phyloP scores from a whole-genome alignment of 1,284 basidiomycete genomes.

The Amylostereum areolatum region DNA sequence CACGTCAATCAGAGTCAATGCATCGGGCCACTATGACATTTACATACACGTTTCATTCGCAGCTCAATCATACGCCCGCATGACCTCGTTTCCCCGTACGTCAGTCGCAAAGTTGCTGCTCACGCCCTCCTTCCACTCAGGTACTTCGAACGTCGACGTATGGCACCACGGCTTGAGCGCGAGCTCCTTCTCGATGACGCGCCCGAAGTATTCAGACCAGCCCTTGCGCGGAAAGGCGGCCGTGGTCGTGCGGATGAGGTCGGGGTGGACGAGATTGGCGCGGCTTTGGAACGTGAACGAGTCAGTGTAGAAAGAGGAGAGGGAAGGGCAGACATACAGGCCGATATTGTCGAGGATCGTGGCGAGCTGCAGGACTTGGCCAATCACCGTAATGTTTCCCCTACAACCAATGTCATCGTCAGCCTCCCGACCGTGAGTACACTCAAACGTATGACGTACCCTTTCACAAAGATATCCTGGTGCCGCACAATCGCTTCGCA shows the following conservation, averaged over 20 bases:
- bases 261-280: conserved; percentile 38
- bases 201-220: conserved; percentile 42
- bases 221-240: conserved; percentile 37
- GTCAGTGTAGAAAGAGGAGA: not conserved
- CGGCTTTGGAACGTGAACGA: conserved; percentile 23
- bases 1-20: no score
- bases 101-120: conserved; percentile 44
- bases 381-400: conserved; percentile 48
- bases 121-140: conserved; percentile 38
- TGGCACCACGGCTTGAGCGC: conserved; percentile 48
- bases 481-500: conserved; percentile 55
- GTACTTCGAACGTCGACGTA: conserved; percentile 40
- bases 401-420: conserved; percentile 9
- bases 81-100: conserved; percentile 38
- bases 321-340: conserved; percentile 25
- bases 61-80: conserved; percentile 33
- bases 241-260: conserved; percentile 37
- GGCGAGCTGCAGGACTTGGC: conserved; percentile 46
- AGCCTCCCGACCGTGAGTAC: not conserved
- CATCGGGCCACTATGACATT: no score
- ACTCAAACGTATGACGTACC: conserved; percentile 18
- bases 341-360: conserved; percentile 48
- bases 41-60: no score
- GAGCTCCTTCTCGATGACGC: conserved; percentile 43
- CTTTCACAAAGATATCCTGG: conserved; percentile 54